These are phyloP conservation scores for Colletotrichum sp. DNA, from an alignment of 2,329 filamentous ascomycete genomes.

Conservation along the genomic window DNA sequence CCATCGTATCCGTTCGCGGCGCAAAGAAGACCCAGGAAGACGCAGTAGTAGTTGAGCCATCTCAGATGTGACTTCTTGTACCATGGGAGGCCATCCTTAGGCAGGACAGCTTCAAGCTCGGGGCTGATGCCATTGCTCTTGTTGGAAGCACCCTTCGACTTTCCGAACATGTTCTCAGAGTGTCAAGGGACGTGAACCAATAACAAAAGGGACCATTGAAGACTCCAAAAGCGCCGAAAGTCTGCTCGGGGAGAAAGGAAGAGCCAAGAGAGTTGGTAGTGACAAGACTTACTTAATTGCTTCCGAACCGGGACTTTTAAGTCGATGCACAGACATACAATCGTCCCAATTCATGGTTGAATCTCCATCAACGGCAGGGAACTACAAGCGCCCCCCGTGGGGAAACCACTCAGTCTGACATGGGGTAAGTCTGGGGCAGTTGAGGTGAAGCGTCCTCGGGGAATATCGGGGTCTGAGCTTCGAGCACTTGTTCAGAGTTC, in stretches of 20 bases:
- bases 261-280: background rate
- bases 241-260: background rate
- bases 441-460: background rate
- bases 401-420: background rate
- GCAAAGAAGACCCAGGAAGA: background rate
- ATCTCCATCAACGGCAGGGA: background rate
- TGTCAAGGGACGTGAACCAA: background rate
- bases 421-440: background rate
- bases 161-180: background rate
- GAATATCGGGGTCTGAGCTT: background rate
- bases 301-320: background rate
- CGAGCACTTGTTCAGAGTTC: background rate
- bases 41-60: conserved; percentile 3
- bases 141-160: background rate
- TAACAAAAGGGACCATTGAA: background rate
- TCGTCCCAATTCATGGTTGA: background rate
- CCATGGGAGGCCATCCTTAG: background rate
- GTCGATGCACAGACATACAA: background rate
- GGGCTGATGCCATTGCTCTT: conserved; percentile 6
- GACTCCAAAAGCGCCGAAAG: background rate
- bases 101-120: background rate
- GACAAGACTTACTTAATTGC: background rate
- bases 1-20: conserved; percentile 45
- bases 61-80: conserved; percentile 3
- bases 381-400: background rate